Percentiles rank a stretch among this genome's conserved stretches.
Conservation (phyloP, 192 early-diverging fungal genomes). For the Umbelopsis sp. region DNA sequence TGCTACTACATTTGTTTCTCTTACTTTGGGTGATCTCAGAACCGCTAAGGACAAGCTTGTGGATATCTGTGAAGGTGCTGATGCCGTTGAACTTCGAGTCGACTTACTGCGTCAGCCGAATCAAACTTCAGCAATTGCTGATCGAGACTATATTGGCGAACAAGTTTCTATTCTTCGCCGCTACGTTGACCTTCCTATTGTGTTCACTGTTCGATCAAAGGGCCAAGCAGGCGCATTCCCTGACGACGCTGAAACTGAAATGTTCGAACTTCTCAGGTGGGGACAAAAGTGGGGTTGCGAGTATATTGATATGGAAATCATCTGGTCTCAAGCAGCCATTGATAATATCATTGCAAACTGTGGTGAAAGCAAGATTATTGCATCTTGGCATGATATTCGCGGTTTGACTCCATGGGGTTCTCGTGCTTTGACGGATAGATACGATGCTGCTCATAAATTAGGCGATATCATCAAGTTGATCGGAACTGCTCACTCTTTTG, state of each 20-base stretch:
- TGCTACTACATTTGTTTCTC: constrained; percentile 83
- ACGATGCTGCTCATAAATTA: constrained; percentile 53
- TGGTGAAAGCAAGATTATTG: constrained; percentile 71
- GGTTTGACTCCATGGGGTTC: constrained; percentile 67
- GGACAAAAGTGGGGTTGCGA: constrained; percentile 91
- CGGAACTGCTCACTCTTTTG: constrained; percentile 69
- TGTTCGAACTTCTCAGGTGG: constrained; percentile 65
- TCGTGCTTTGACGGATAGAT: constrained; percentile 53
- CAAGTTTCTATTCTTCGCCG: constrained; percentile 82
- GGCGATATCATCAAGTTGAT: constrained; percentile 95
- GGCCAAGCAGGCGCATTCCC: constrained; percentile 89
- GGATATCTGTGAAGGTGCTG: constrained; percentile 73
- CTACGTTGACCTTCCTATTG: constrained; percentile 74
- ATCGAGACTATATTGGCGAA: constrained; percentile 67
- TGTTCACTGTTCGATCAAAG: constrained; percentile 91
- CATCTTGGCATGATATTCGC: constrained; percentile 86
- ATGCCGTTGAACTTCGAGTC: constrained; percentile 91
- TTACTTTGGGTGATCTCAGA: constrained; percentile 72
- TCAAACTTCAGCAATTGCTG: constrained; percentile 18
- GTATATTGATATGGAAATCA: constrained; percentile 88
- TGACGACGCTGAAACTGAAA: constrained; percentile 56
- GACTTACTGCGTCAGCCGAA: constrained; percentile 70
- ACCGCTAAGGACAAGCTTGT: constrained; percentile 55
- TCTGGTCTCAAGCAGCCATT: constrained; percentile 39
- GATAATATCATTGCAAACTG: constrained; percentile 56